These are phyloP conservation scores for Pythium phragmitis DNA, from an alignment of 352 stramenopile species.

Conservation along the genomic window DNA sequence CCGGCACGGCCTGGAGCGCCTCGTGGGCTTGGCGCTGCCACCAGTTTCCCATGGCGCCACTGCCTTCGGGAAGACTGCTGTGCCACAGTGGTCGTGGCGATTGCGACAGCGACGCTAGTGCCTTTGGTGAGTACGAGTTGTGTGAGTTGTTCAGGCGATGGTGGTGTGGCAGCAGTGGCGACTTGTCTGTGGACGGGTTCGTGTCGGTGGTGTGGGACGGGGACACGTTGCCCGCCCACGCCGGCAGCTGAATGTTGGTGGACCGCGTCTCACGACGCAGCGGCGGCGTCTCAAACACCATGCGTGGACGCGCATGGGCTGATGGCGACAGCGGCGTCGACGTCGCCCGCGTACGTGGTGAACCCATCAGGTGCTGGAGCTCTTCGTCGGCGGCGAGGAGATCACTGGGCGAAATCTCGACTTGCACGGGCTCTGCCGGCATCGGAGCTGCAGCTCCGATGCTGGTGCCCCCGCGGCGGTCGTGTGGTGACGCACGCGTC, in stretches of 20 bases:
- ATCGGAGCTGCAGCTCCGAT: neutral
- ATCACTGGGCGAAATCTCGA: constrained; percentile 7
- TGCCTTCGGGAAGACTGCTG: constrained; percentile 10
- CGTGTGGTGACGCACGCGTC: neutral
- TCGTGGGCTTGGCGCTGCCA: constrained; percentile 32
- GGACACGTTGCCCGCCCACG: constrained; percentile 19
- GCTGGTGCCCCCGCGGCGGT: neutral
- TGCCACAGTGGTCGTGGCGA: constrained; percentile 29
- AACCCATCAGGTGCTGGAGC: constrained; percentile 14
- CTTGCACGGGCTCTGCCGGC: constrained; percentile 7
- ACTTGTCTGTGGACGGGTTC: constrained; percentile 18
- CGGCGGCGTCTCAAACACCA: constrained; percentile 71
- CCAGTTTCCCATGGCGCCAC: constrained; percentile 6
- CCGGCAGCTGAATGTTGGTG: constrained; percentile 42
- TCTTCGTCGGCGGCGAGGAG: constrained; percentile 11
- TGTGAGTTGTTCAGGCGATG: neutral
- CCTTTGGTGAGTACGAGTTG: constrained; percentile 8
- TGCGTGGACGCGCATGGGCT: constrained; percentile 27
- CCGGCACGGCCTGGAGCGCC: constrained; percentile 42
- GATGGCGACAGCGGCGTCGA: constrained; percentile 13
- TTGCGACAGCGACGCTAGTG: constrained; percentile 12
- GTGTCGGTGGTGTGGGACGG: constrained; percentile 13
- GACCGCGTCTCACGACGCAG: constrained; percentile 57
- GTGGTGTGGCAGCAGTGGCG: constrained; percentile 31
- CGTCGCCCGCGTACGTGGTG: constrained; percentile 9